A percentile compares a stretch with the other conserved stretches of the same genome.
Conservation (phyloP, 306 rosid genomes). For the Biancaea sappan region DNA sequence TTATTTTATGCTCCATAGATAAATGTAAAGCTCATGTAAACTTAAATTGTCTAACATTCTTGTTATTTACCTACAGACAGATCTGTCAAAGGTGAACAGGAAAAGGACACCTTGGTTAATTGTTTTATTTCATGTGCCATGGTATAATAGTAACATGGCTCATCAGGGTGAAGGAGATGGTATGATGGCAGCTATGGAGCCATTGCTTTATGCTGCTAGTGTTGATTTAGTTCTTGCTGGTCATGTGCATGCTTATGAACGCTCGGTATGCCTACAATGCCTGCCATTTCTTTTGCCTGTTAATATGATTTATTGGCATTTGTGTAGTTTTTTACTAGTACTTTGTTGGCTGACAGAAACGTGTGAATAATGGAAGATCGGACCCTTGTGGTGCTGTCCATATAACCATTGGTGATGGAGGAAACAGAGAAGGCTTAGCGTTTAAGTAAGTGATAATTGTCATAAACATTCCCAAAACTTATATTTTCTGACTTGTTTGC, state of each 20-base stretch:
- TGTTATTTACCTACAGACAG: constrained; percentile 51
- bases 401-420: constrained; percentile 94
- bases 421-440: constrained; percentile 91
- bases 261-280: constrained; percentile 53
- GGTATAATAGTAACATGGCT: constrained; percentile 92
- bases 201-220: constrained; percentile 76
- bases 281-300: not conserved
- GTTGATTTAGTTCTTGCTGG: constrained; percentile 76
- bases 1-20: not conserved
- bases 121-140: constrained; percentile 82
- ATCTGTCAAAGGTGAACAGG: constrained; percentile 76
- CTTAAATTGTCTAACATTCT: constrained; percentile 16
- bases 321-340: constrained; percentile 5
- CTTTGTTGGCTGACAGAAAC: constrained; percentile 54
- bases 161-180: constrained; percentile 80
- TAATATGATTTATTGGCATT: not conserved
- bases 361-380: constrained; percentile 59
- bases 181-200: constrained; percentile 87
- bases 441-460: constrained; percentile 47
- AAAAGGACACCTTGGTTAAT: constrained; percentile 84
- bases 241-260: constrained; percentile 96
- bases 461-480: constrained; percentile 16
- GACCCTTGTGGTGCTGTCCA: constrained; percentile 87
- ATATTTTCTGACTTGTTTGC: constrained; percentile 12
- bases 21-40: not conserved